These are phyloP conservation scores for Theobroma grandiflorum DNA, from an alignment of 441 rosid genomes.

Conservation along the genomic window DNA sequence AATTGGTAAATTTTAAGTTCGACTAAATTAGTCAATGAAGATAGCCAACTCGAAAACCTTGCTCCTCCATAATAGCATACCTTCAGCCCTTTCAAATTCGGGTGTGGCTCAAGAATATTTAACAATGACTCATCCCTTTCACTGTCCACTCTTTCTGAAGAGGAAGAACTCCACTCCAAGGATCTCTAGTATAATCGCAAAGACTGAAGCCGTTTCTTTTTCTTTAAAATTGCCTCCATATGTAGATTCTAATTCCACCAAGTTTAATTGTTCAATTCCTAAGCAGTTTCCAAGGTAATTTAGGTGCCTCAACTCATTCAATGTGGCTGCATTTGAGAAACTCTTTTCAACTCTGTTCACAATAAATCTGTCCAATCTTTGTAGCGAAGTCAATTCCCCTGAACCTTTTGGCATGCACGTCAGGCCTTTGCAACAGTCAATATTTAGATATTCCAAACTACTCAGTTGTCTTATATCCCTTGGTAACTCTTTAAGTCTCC, in stretches of 20 bases:
- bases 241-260: background rate
- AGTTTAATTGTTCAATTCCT: background rate
- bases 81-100: background rate
- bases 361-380: background rate
- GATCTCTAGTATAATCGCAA: background rate
- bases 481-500: background rate
- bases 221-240: background rate
- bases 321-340: background rate
- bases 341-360: background rate
- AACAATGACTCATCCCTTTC: background rate
- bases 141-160: no score
- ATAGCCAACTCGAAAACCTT: conserved; percentile 21
- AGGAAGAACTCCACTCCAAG: no score
- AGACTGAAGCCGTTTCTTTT: background rate
- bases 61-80: conserved; percentile 11
- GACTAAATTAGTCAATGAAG: conserved; percentile 20
- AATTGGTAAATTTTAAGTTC: background rate
- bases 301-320: conserved; percentile 21
- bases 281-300: conserved; percentile 24
- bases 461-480: background rate
- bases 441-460: conserved; percentile 9
- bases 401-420: background rate
- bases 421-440: background rate
- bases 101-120: conserved; percentile 19
- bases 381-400: conserved; percentile 17